Base-by-base conservation (phyloP, 371 early-diverging fungal species). In the Actinomortierella ambigua region DNA sequence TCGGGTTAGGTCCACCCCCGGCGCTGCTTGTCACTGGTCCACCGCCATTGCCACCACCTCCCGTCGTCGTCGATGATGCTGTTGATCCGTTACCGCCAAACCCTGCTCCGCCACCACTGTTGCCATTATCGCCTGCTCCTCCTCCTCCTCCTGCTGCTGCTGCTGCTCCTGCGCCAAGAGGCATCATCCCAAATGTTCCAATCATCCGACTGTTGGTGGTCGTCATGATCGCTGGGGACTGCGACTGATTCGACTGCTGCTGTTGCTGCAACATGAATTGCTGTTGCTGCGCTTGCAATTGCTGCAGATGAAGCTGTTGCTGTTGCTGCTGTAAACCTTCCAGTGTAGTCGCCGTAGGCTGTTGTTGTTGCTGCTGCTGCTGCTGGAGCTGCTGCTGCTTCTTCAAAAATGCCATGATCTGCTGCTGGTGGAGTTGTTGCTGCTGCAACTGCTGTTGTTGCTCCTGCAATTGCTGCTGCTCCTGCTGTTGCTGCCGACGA, bases 161-260 rank as follows among this genome's bases (percentile, higher is more conserved):
- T 34, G 7, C 34, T 34, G 11, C 34, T 6, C 34, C 34, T 6
- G 7, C 34, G 4, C 34, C 34, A 4, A 34, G 34, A 6, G 34
- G 34, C 34, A 34, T 11, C 34, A 34, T 34, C 7, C 34, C 34
- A 34, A 34, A 34, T 11, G 34, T 34, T 4, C 34, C 34, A 34
- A 71, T 59, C 73, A 73, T 73, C 59, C 63, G 63, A 51, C 73
- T 67, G 46, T 73, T 73, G 11, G 73, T 73, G 18, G 73, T 73
- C 11, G 73, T 73, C 73, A 73, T 66, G 34, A 73, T 73, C 0
- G 67, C 60, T 6, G 73, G 73, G 39, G 56, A 56, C 28, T 63
- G 57, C 34, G 50, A 49, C 23, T 61, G 67, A 23, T 65, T 57
- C n/a, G 47, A 49, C 27, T 60, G 61, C 50, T 61, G 67, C 9